Evolutionary conservation across 169 alveolate species (phyloP).

Genomic region (Eimeria zaria): DNA sequence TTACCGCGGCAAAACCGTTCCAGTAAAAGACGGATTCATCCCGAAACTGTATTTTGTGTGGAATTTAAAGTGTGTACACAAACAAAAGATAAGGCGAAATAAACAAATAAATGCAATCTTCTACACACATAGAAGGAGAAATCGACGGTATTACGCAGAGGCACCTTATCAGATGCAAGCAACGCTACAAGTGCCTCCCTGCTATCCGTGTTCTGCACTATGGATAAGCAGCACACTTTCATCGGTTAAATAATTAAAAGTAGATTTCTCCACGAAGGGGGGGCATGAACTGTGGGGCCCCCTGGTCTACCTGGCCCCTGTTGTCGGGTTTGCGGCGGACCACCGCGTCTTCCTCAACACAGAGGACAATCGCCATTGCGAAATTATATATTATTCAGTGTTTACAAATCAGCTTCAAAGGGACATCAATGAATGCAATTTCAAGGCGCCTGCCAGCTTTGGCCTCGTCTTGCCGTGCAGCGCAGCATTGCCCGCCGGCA

Average conservation of each 20-base stretch:
- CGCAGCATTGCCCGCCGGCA: not conserved
- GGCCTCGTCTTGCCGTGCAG: not conserved
- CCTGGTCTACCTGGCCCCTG: not conserved
- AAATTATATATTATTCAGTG: not conserved
- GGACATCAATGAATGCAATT: not conserved
- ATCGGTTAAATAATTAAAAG: not conserved
- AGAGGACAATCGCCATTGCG: not conserved
- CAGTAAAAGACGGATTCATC: not conserved
- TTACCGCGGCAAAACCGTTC: not conserved
- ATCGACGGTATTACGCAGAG: not conserved
- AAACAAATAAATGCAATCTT: not conserved
- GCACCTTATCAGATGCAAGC: not conserved
- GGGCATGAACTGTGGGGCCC: not conserved
- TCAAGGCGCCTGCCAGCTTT: not conserved
- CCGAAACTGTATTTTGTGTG: not conserved
- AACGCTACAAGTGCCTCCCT: not conserved
- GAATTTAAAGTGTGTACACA: not conserved
- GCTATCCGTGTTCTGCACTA: not conserved
- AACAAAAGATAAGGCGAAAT: not conserved
- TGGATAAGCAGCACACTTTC: not conserved
- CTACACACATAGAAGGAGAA: not conserved
- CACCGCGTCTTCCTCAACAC: not conserved
- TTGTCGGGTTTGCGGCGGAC: slow-evolving; percentile 11
- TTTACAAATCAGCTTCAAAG: not conserved
- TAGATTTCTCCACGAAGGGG: not conserved